Conservation (phyloP, 257 asterid genomes). For the Capsicum rhomboideum region DNA sequence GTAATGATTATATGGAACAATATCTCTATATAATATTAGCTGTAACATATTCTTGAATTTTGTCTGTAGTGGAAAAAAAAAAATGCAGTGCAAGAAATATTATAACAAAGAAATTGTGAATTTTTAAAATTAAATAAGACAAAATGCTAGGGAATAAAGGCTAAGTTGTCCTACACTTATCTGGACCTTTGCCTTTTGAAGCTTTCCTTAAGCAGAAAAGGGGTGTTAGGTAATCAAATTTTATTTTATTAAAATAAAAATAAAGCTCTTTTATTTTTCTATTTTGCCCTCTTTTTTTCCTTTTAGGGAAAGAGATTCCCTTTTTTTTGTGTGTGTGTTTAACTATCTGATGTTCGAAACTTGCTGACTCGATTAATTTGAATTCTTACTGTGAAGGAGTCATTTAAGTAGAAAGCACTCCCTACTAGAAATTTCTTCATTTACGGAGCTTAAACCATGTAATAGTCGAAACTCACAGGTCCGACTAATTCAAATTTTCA, state of each 20-base stretch:
- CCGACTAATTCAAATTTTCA: background rate
- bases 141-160: constrained; percentile 4
- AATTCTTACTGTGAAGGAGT: rapidly evolving
- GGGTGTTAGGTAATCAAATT: background rate
- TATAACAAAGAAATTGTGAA: background rate
- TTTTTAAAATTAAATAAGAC: background rate
- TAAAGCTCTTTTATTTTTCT: background rate
- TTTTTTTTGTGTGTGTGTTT: background rate
- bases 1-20: background rate
- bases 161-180: background rate
- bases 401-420: background rate
- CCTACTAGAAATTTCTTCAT: background rate
- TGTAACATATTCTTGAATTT: constrained; percentile 3
- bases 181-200: background rate
- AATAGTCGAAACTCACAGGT: background rate
- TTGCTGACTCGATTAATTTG: rapidly evolving
- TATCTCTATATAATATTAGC: background rate
- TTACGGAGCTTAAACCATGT: background rate
- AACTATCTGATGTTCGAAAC: background rate
- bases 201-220: background rate
- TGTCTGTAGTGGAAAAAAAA: background rate
- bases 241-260: background rate
- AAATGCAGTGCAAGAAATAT: background rate
- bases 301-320: background rate
- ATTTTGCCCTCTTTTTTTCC: background rate